Evolutionary conservation across 2,329 filamentous ascomycete genomes (phyloP).

Genomic region (Aspergillus fischeri): DNA sequence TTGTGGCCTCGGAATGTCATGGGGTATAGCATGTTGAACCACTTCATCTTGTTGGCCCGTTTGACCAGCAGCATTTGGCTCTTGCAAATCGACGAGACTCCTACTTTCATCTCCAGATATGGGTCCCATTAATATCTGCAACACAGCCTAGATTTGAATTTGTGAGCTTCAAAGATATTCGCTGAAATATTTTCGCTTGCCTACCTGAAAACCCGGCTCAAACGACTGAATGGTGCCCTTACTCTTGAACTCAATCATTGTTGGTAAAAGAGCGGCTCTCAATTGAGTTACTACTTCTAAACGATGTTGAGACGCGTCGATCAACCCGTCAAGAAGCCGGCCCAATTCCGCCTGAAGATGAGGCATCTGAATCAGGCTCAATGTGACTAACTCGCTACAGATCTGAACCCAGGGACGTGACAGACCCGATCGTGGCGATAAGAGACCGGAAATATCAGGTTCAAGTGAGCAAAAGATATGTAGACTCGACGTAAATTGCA

Average conservation of each 20-base stretch:
- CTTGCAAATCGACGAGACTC: constrained; percentile 5
- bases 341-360: constrained; percentile 28
- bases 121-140: constrained; percentile 7
- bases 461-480: constrained; percentile 18
- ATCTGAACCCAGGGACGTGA: constrained; percentile 29
- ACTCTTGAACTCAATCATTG: constrained; percentile 20
- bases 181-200: not conserved
- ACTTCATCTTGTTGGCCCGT: constrained; percentile 14
- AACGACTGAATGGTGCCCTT: constrained; percentile 16
- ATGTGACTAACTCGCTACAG: constrained; percentile 26
- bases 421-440: constrained; percentile 18
- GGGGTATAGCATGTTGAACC: constrained; percentile 30
- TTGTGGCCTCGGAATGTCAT: constrained; percentile 31
- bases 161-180: constrained; percentile 1
- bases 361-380: constrained; percentile 18
- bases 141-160: constrained; percentile 19
- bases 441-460: constrained; percentile 9
- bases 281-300: constrained; percentile 17
- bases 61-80: constrained; percentile 3
- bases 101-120: not conserved
- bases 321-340: constrained; percentile 26
- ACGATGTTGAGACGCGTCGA: constrained; percentile 16
- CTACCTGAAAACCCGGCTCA: constrained; percentile 33
- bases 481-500: constrained; percentile 25
- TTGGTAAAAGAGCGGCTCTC: constrained; percentile 23